Conservation (phyloP, 495 filamentous ascomycete genomes). For the Parathielavia appendiculata region DNA sequence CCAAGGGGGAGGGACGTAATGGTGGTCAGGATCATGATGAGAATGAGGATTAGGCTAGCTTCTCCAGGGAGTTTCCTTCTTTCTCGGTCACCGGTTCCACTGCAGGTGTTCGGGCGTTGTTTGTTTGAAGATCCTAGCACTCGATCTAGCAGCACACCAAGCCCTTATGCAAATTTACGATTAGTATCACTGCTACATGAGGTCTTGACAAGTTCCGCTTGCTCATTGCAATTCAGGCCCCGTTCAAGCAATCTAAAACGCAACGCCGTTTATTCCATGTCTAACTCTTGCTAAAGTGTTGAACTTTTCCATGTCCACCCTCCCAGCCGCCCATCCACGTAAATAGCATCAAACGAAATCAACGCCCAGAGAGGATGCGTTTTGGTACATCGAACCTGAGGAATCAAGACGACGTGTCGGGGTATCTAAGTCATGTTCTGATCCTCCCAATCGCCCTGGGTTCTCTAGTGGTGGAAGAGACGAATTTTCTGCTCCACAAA, state of each 20-base stretch:
- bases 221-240: not conserved
- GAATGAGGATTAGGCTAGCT: constrained; percentile 25
- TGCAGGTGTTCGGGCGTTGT: no score
- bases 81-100: no score
- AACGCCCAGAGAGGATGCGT: not conserved
- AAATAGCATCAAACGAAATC: not conserved
- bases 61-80: not conserved
- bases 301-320: constrained; percentile 19
- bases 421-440: constrained; percentile 9
- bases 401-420: constrained; percentile 10
- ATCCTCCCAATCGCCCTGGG: not conserved
- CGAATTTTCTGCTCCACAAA: constrained; percentile 87
- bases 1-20: constrained; percentile 34
- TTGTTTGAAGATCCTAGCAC: no score
- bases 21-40: constrained; percentile 26
- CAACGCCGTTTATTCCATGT: constrained; percentile 1
- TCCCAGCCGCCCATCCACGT: not conserved
- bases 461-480: constrained; percentile 77
- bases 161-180: no score
- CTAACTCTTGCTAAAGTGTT: constrained; percentile 23
- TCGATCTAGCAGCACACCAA: no score
- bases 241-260: not conserved
- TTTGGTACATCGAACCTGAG: constrained; percentile 15
- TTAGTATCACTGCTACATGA: no score
- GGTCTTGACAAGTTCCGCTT: not conserved